Evolutionary conservation across 2,329 filamentous ascomycete species (phyloP), one percentile per base, ranked within the genome.

Genomic region (Botrytis fabae): DNA sequence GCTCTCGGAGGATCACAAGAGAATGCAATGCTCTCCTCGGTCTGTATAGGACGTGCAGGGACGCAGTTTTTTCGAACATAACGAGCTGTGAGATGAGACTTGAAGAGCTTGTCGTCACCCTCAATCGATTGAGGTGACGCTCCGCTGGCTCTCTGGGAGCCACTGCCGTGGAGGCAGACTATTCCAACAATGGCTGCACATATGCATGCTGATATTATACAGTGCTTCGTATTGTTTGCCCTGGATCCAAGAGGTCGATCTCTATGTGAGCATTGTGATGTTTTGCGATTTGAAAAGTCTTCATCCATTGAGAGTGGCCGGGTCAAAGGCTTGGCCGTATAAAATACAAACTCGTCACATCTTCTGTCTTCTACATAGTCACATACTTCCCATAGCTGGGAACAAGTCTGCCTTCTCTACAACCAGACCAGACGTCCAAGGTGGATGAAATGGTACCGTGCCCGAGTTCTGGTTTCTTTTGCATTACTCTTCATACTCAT

Each of bases 121-220:
- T n/a, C 6, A 40, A 16, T 61, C 35, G 22, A 62, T n/a, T 7
- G 35, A n/a, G 38, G 40, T 62, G 60, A 62, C 35, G 32, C 35
- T 61, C 59, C 35, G 59, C 32, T 61, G 35, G 35, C 6, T 35
- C 51, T 57, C 51, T 7, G 14, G 51, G 51, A 14, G 51, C 51
- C 51, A 57, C 51, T 57, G 51, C 51, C 59, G 59, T 40, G 59
- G 35, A 61, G 59, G 59, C 59, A 61, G 59, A 61, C 59, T 61
- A 61, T 61, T 40, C 18, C 22, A 10, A 40, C 2, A 16, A 16
- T 4, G 10, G 5, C 38, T 3, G 4, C 12, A 40, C 12, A 18
- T 18, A 16, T 54, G 12, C 48, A 4, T 54, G 0, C 35, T 61
- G 35, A 61, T 40, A 25, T 61, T 28, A 18, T 18, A 40, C 12